Conservation (phyloP, 2,329 filamentous ascomycete genomes). For the Simplicillium aogashimaense region DNA sequence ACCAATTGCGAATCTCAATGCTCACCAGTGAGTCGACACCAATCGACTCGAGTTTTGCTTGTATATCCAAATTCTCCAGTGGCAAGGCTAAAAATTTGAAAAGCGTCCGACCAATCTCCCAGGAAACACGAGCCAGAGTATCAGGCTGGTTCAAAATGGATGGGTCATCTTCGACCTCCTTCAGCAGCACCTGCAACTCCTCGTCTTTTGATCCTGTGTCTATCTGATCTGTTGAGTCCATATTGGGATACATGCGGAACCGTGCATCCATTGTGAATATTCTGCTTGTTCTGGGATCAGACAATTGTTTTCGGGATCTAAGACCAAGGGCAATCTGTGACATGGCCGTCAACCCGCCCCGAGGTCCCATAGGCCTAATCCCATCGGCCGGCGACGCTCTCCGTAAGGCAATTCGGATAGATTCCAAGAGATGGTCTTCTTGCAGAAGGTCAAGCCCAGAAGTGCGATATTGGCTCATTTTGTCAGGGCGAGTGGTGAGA, state of each 20-base stretch:
- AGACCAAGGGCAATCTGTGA: not conserved
- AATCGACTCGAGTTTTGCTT: constrained; percentile 2
- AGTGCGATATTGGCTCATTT: not conserved
- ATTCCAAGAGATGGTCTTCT: constrained; percentile 9
- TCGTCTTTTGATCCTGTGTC: not conserved
- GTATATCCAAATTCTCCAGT: constrained; percentile 3
- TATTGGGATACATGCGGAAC: not conserved
- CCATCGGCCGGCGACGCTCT: not conserved
- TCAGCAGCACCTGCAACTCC: not conserved
- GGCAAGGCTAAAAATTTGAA: constrained; percentile 1
- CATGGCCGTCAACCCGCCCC: not conserved
- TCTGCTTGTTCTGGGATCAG: not conserved
- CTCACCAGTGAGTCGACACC: constrained; percentile 8
- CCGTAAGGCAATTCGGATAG: not conserved
- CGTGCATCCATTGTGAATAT: not conserved
- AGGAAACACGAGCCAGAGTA: not conserved
- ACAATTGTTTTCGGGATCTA: not conserved
- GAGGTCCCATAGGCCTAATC: not conserved
- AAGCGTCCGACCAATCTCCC: constrained; percentile 3
- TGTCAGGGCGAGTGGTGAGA: constrained; percentile 9
- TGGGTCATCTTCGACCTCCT: not conserved
- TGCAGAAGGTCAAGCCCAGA: constrained; percentile 5
- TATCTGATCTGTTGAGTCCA: not conserved
- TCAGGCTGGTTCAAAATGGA: not conserved
- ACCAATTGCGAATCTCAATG: constrained; percentile 10